Base-by-base conservation (phyloP, 192 early-diverging fungal genomes). In the Entomortierella parvispora region DNA sequence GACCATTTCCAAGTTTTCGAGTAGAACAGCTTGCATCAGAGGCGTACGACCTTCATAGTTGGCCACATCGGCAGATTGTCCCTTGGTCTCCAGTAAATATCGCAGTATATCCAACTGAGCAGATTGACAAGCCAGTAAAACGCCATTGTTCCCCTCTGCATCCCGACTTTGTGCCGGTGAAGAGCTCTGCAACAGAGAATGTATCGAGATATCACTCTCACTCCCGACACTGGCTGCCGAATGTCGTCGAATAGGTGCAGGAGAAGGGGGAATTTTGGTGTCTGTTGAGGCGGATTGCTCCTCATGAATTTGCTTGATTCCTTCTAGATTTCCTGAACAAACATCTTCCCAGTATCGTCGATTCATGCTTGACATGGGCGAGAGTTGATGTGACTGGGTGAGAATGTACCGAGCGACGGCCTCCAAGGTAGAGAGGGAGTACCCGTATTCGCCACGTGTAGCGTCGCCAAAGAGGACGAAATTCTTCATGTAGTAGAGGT, bases 401-500 rank as follows among this genome's bases (percentile, higher is more conserved):
- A 70, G 29, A 12, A 86, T 66, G 40, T 86, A 86, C 6, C 75
- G 77, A 2, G 81, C 60, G 10, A 86, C 82, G 1, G 80, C 82
- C 34, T 86, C 84, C 42, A 86, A 47, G 3, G 84, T 83, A n/a
- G 77, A 82, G 14, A 86, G 80, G 10, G 82, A 75, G 46, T 80
- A 86, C 5, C 84, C 84, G 40, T 81, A 83, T 53, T 77, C 58
- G 15, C 84, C 84, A 12, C 62, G 52, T 6, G 66, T 46, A 5
- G 81, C 52, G 37, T 86, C 71, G 26, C 64, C 70, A 31, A 82
- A 79, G 22, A 83, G 71, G 2, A 81, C 62, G 62, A 79, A 86
- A 40, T 86, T 81, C 51, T 83, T 83, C 78, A 86, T 86, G 49
- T 86, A 86, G 20, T 69, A 79, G 8, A 81, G 51, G 60, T 86